These are phyloP conservation scores for Mortierella sp. DNA, from an alignment of 371 early-diverging fungal species.

Conservation along the genomic window DNA sequence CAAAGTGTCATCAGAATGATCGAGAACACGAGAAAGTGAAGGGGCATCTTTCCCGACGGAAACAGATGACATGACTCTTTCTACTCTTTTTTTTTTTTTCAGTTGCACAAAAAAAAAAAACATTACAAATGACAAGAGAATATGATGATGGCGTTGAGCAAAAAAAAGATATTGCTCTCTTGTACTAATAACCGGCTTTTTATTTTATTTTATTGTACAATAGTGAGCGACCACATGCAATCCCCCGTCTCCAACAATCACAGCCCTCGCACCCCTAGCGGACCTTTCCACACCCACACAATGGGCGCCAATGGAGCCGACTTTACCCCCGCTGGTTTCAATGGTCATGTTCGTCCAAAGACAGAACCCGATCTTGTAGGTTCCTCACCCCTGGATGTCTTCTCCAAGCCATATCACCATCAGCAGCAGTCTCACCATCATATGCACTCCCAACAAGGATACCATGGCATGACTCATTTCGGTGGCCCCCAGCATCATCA, in stretches of 20 bases:
- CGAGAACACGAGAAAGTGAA: not conserved
- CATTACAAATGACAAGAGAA: not conserved
- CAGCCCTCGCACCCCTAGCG: conserved; percentile 48
- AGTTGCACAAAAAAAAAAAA: conserved; percentile 25
- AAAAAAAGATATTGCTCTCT: not conserved
- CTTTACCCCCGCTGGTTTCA: conserved; percentile 39
- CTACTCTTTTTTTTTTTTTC: not conserved
- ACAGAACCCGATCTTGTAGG: conserved; percentile 39
- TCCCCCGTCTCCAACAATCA: conserved; percentile 46
- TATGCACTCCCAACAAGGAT: conserved; percentile 33
- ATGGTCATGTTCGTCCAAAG: conserved; percentile 37
- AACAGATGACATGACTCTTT: conserved; percentile 17
- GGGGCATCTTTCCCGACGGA: conserved; percentile 2
- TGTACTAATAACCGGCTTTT: conserved; percentile 1
- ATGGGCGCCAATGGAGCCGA: conserved; percentile 52
- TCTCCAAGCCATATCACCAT: conserved; percentile 33
- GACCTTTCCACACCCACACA: conserved; percentile 48
- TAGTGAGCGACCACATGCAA: conserved; percentile 41
- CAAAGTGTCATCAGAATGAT: not conserved
- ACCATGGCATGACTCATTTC: conserved; percentile 28
- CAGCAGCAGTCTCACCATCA: conserved; percentile 31
- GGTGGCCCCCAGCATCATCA: conserved; percentile 39
- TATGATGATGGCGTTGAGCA: conserved; percentile 7
- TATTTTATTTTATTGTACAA: not conserved
- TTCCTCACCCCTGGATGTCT: conserved; percentile 35